Conservation (phyloP, 768 basidiomycete genomes). For the Pholiota molesta region DNA sequence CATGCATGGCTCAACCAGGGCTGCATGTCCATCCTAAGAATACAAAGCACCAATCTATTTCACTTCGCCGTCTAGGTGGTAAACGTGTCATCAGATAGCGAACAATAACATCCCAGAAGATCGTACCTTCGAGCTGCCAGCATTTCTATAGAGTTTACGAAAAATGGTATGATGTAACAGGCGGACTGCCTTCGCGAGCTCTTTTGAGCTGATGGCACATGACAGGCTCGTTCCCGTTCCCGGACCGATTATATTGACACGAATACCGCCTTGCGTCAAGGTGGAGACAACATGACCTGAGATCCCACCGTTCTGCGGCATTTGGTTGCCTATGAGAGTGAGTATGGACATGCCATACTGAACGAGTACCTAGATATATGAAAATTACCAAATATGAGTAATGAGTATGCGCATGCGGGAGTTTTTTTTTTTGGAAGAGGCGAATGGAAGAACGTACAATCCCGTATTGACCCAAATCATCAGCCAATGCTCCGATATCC, state of each 20-base stretch:
- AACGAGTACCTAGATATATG: slow-evolving; percentile 74
- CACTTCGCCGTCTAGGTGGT: background rate
- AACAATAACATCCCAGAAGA: background rate
- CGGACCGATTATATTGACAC: slow-evolving; percentile 96
- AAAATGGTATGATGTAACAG: slow-evolving; percentile 6
- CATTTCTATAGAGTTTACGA: slow-evolving; percentile 5
- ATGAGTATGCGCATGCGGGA: background rate
- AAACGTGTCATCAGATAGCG: background rate
- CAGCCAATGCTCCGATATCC: slow-evolving; percentile 64
- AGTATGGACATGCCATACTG: slow-evolving; percentile 87
- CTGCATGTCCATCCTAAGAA: background rate
- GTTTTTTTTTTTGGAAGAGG: background rate
- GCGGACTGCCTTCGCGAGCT: background rate
- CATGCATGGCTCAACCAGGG: background rate
- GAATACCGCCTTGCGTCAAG: slow-evolving; percentile 85
- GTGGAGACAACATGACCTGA: slow-evolving; percentile 81
- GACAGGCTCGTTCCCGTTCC: slow-evolving; percentile 29
- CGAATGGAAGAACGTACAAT: slow-evolving; percentile 50
- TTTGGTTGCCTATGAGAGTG: slow-evolving; percentile 89
- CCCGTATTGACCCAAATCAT: slow-evolving; percentile 77
- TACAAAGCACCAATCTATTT: background rate
- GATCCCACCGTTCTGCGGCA: slow-evolving; percentile 82
- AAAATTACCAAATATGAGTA: too few relatives aligned
- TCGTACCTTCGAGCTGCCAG: background rate
- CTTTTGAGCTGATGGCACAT: slow-evolving; percentile 1